phyloP scores from a whole-genome alignment of 371 early-diverging fungal genomes.

The Mucor plumbeus region DNA sequence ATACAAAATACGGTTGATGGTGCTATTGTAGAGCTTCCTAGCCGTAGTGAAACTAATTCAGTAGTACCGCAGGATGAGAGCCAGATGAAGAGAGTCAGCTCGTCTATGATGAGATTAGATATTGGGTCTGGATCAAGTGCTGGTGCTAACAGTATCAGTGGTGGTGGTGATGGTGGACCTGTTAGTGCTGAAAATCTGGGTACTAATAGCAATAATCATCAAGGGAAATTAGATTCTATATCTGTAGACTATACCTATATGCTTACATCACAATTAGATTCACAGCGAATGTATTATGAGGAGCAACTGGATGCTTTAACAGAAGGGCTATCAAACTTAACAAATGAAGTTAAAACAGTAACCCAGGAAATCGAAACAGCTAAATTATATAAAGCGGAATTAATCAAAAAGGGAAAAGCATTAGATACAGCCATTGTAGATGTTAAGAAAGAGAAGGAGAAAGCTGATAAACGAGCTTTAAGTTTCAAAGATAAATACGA shows the following conservation, averaged over 20 bases:
- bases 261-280: conserved; percentile 83
- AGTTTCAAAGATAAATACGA: conserved; percentile 22
- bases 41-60: conserved; percentile 15
- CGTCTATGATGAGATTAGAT: not conserved
- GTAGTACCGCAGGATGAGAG: not conserved
- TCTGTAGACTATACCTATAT: conserved; percentile 77
- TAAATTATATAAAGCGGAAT: conserved; percentile 3
- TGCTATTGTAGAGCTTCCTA: conserved; percentile 87
- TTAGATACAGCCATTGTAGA: conserved; percentile 10
- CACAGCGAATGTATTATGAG: conserved; percentile 90
- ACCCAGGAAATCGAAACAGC: conserved; percentile 19
- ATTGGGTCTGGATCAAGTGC: not conserved
- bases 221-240: not conserved
- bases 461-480: conserved; percentile 19
- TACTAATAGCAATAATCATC: not conserved
- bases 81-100: not conserved
- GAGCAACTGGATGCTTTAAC: conserved; percentile 63
- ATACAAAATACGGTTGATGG: conserved; percentile 90
- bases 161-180: not conserved
- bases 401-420: conserved; percentile 4
- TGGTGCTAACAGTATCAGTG: not conserved
- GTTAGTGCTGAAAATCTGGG: conserved; percentile 26
- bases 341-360: conserved; percentile 17
- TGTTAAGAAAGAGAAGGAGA: conserved; percentile 8
- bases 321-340: conserved; percentile 45